phyloP scores from a whole-genome alignment of 768 basidiomycete species.

The Panellus pusillus region DNA sequence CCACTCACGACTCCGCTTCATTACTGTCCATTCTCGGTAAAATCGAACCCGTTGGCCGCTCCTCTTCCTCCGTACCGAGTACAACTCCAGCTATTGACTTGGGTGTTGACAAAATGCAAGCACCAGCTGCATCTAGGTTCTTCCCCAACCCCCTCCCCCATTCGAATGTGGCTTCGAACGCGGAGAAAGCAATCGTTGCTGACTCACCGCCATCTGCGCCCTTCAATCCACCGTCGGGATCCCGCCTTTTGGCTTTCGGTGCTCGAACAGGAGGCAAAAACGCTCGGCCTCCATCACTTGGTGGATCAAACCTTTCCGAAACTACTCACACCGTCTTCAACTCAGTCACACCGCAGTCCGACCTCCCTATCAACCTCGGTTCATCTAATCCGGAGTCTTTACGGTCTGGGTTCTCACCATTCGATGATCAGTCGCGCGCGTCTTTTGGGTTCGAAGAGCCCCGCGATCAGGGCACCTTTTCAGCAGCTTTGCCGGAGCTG shows the following conservation, averaged over 20 bases:
- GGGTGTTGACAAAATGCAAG: slow-evolving; percentile 10
- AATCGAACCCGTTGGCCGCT: slow-evolving; percentile 11
- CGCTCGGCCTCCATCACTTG: slow-evolving; percentile 44
- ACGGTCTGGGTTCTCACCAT: slow-evolving; percentile 52
- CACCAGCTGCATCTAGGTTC: slow-evolving; percentile 34
- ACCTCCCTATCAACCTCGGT: slow-evolving; percentile 22
- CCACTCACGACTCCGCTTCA: slow-evolving; percentile 9
- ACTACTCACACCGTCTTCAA: slow-evolving; percentile 1
- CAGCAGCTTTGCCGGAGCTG: slow-evolving; percentile 7
- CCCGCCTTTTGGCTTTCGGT: slow-evolving; percentile 49
- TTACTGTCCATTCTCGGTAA: slow-evolving; percentile 22
- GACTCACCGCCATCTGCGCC: slow-evolving; percentile 27
- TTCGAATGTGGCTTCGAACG: slow-evolving; percentile 17
- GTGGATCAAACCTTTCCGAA: slow-evolving; percentile 36
- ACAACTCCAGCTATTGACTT: slow-evolving; percentile 1
- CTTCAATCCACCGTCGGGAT: slow-evolving; percentile 52
- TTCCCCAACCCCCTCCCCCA: slow-evolving; percentile 33
- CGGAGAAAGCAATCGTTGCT: slow-evolving; percentile 22
- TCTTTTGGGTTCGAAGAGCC: slow-evolving; percentile 26
- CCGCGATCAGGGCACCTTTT: slow-evolving; percentile 18
- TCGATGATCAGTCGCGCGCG: slow-evolving; percentile 47
- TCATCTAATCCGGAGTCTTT: slow-evolving; percentile 29
- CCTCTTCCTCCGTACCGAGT: slow-evolving; percentile 7
- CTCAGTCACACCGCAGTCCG: slow-evolving; percentile 17
- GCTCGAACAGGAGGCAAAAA: slow-evolving; percentile 36